phyloP scores from a whole-genome alignment of 106 monocot genomes.

The Chionographis japonica region DNA sequence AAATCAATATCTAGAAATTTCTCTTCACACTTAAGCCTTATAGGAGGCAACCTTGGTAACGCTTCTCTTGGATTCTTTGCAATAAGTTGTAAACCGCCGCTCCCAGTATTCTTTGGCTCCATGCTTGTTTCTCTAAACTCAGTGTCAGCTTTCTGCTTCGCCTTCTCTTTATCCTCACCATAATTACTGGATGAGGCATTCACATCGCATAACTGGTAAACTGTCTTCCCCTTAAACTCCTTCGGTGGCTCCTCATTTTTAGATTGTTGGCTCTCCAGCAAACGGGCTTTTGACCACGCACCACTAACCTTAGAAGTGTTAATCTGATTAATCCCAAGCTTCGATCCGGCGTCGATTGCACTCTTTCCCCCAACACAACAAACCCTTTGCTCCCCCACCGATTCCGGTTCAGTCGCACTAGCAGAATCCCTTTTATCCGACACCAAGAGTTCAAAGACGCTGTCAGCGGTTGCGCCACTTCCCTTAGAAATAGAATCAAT shows the following conservation, averaged over 20 bases:
- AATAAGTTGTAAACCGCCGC: constrained; percentile 41
- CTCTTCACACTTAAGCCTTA: constrained; percentile 76
- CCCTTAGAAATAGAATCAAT: constrained; percentile 8
- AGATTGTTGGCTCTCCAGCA: constrained; percentile 41
- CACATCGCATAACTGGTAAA: constrained; percentile 51
- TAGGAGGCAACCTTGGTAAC: constrained; percentile 74
- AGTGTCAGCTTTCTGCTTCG: constrained; percentile 35
- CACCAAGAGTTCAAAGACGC: constrained; percentile 43
- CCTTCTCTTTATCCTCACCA: constrained; percentile 31
- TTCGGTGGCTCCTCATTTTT: constrained; percentile 50
- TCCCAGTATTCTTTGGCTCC: constrained; percentile 18
- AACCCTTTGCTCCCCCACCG: constrained; percentile 19
- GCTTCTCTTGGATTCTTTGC: constrained; percentile 67
- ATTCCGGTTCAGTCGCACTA: constrained; percentile 18
- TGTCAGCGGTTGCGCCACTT: constrained; percentile 13
- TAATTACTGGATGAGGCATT: constrained; percentile 46
- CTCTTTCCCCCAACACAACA: constrained; percentile 15
- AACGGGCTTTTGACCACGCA: constrained; percentile 16
- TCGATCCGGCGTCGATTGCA: constrained; percentile 14
- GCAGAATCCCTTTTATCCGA: constrained; percentile 30
- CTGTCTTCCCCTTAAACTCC: constrained; percentile 65
- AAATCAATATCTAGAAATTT: constrained; percentile 54
- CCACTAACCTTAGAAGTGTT: constrained; percentile 12
- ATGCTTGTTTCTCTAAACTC: constrained; percentile 13
- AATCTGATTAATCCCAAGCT: constrained; percentile 10